Evolutionary conservation across 2,329 filamentous ascomycete genomes (phyloP).

Genomic region (Cordyceps farinosa): DNA sequence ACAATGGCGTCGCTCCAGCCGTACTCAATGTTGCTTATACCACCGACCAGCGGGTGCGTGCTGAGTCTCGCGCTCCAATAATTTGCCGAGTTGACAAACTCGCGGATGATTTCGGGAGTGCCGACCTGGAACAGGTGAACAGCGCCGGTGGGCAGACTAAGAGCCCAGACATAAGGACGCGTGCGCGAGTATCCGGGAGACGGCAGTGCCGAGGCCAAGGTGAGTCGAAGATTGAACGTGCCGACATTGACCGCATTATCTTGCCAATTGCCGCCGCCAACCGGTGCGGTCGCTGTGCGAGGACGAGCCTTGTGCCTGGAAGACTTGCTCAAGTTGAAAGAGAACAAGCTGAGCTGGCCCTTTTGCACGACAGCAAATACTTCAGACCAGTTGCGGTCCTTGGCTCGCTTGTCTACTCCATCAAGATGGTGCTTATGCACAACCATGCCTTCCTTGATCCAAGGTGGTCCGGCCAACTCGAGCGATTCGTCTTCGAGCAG

Average conservation of each 20-base stretch:
- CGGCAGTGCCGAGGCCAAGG: slow-evolving; percentile 84
- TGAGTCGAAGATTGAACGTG: slow-evolving; percentile 83
- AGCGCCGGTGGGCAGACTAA: slow-evolving; percentile 86
- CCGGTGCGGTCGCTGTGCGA: slow-evolving; percentile 49
- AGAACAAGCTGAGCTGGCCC: slow-evolving; percentile 90
- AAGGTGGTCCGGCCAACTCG: slow-evolving; percentile 89
- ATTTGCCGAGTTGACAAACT: slow-evolving; percentile 92
- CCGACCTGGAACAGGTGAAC: slow-evolving; percentile 98
- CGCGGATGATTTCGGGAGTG: slow-evolving; percentile 87
- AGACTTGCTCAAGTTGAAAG: slow-evolving; percentile 80
- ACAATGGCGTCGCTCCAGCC: slow-evolving; percentile 90
- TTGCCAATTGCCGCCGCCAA: slow-evolving; percentile 93
- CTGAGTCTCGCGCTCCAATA: slow-evolving; percentile 96
- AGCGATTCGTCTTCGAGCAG: slow-evolving; percentile 90
- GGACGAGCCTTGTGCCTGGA: slow-evolving; percentile 62
- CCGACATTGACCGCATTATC: slow-evolving; percentile 90
- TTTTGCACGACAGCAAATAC: slow-evolving; percentile 96
- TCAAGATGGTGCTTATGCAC: slow-evolving; percentile 97
- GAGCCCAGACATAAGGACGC: slow-evolving; percentile 87
- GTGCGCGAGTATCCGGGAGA: slow-evolving; percentile 89
- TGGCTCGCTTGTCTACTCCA: slow-evolving; percentile 83
- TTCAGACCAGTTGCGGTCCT: slow-evolving; percentile 90
- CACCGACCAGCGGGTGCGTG: slow-evolving; percentile 87
- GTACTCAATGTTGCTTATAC: slow-evolving; percentile 95
- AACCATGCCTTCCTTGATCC: slow-evolving; percentile 94